Evolutionary conservation across 768 basidiomycete genomes (phyloP).

Genomic region (Rhizopogon vesiculosus): DNA sequence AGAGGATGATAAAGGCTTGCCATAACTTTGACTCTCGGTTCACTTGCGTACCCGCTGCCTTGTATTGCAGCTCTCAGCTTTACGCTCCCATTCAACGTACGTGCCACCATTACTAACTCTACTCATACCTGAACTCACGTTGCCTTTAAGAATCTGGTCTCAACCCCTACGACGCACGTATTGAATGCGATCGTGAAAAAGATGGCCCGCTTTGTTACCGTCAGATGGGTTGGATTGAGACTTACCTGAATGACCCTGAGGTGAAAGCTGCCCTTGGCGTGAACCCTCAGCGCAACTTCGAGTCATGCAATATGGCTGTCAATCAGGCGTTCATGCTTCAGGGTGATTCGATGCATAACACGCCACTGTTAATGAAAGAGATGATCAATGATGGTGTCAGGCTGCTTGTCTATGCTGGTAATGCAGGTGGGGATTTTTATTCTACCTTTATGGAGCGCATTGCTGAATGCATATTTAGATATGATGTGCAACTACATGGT

Average conservation of each 20-base stretch:
- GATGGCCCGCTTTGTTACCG: constrained; percentile 75
- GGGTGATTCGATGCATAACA: constrained; percentile 86
- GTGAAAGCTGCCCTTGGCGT: constrained; percentile 81
- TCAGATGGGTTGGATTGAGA: constrained; percentile 85
- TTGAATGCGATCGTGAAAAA: constrained; percentile 61
- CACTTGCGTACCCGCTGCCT: constrained; percentile 65
- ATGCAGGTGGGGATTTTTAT: constrained; percentile 49
- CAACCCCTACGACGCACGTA: constrained; percentile 89
- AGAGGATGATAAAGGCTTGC: constrained; percentile 68
- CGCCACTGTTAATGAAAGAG: constrained; percentile 71
- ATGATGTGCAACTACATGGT: constrained; percentile 87
- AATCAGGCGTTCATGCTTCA: constrained; percentile 77
- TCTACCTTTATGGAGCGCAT: not conserved
- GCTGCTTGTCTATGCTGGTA: constrained; percentile 86
- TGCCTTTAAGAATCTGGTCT: constrained; percentile 51
- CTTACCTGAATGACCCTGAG: constrained; percentile 75
- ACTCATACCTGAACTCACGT: not conserved
- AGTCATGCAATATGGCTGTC: constrained; percentile 73
- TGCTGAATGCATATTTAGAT: constrained; percentile 36
- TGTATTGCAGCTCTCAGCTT: constrained; percentile 80
- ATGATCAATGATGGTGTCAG: constrained; percentile 80
- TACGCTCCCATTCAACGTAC: constrained; percentile 66
- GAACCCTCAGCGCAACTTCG: constrained; percentile 51
- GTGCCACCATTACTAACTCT: constrained; percentile 17
- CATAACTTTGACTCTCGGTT: constrained; percentile 55